phyloP scores from a whole-genome alignment of 192 early-diverging fungal genomes.

The Podila verticillata region DNA sequence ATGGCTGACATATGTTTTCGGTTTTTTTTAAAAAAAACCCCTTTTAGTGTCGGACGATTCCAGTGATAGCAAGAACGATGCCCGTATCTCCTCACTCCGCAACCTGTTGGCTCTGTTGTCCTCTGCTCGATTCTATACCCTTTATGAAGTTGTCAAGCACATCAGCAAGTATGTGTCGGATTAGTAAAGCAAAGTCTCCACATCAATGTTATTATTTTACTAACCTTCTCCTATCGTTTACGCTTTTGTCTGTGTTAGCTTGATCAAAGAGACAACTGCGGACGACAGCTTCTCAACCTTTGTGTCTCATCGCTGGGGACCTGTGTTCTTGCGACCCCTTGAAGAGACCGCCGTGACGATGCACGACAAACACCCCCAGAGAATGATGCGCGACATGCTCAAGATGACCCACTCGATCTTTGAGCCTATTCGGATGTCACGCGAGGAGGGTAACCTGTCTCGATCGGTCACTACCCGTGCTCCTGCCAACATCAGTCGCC shows the following conservation, averaged over 20 bases:
- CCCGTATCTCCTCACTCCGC: conserved; percentile 54
- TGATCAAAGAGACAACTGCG: conserved; percentile 37
- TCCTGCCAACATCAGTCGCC: conserved; percentile 16
- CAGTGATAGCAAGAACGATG: conserved; percentile 41
- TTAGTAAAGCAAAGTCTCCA: not conserved
- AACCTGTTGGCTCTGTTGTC: conserved; percentile 59
- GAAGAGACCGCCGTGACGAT: conserved; percentile 52
- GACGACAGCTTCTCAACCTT: conserved; percentile 40
- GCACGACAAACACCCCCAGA: conserved; percentile 53
- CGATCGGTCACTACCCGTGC: conserved; percentile 42
- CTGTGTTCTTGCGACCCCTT: conserved; percentile 56
- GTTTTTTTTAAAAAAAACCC: not conserved
- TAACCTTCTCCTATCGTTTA: not conserved
- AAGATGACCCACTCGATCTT: conserved; percentile 56
- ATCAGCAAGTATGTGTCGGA: conserved; percentile 31
- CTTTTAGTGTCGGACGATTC: conserved; percentile 34
- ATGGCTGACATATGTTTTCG: not conserved
- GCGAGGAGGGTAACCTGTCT: conserved; percentile 46
- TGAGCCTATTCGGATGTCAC: conserved; percentile 44
- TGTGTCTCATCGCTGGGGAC: conserved; percentile 58
- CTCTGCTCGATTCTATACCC: conserved; percentile 54
- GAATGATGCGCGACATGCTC: conserved; percentile 57
- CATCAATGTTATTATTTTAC: not conserved
- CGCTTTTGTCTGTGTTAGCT: conserved; percentile 3
- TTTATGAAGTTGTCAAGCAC: conserved; percentile 52